Evolutionary conservation across 768 basidiomycete genomes (phyloP).

Genomic region (Leucocoprinus sp.): DNA sequence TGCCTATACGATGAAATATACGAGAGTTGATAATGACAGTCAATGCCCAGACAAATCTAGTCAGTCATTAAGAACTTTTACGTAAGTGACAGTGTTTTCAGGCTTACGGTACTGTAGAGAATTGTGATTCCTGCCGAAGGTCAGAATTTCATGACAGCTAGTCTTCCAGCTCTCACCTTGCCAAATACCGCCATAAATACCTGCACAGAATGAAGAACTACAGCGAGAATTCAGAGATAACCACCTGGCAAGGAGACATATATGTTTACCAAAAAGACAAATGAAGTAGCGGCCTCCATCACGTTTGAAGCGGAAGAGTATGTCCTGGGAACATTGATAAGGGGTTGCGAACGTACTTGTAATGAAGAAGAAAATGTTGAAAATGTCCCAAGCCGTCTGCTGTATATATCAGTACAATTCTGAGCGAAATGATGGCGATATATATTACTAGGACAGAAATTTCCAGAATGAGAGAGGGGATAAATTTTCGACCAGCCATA

Average conservation of each 20-base stretch:
- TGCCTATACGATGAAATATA: constrained; percentile 6
- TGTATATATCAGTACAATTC: no score
- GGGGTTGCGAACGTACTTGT: neutral
- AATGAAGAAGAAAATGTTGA: neutral
- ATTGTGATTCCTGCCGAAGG: neutral
- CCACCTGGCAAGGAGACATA: no score
- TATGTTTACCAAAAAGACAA: constrained; percentile 3
- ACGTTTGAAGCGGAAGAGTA: neutral
- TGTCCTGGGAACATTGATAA: neutral
- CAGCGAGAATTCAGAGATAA: neutral
- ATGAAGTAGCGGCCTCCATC: constrained; percentile 5
- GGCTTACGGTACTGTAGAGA: neutral
- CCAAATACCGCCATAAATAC: constrained; percentile 3
- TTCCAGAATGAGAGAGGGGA: neutral
- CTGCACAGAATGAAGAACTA: neutral
- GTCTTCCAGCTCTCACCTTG: constrained; percentile 1
- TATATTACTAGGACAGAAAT: neutral
- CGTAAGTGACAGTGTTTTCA: neutral
- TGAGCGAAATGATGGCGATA: no score
- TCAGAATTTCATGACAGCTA: no score
- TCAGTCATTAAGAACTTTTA: neutral
- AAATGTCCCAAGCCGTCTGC: constrained; percentile 6
- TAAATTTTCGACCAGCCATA: no score
- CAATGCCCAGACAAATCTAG: neutral
- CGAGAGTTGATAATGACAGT: constrained; percentile 3